These are phyloP conservation scores for Neofusicoccum cordaticola DNA, from an alignment of 2,329 filamentous ascomycete species.

Conservation along the genomic window DNA sequence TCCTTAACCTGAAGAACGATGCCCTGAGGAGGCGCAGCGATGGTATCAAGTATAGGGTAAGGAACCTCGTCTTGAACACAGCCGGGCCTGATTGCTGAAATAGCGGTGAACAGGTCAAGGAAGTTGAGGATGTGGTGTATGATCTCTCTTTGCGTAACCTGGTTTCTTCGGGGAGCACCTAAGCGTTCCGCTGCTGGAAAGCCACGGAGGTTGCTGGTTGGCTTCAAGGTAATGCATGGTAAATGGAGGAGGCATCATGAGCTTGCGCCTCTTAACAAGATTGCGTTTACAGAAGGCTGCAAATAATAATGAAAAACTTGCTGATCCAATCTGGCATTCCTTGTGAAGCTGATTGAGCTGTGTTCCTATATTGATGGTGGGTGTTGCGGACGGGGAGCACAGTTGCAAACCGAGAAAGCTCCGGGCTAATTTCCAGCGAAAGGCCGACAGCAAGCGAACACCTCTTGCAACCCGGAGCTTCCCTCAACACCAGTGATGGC, in stretches of 20 bases:
- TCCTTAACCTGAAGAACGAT: slow-evolving; percentile 97
- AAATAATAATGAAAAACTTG: neutral
- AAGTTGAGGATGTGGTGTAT: slow-evolving; percentile 97
- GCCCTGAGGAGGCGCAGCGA: slow-evolving; percentile 82
- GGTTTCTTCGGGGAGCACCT: slow-evolving; percentile 51
- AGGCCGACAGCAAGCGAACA: neutral
- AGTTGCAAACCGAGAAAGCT: slow-evolving; percentile 1
- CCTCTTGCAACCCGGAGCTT: neutral
- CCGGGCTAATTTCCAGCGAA: neutral
- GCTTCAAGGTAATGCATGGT: too few species aligned
- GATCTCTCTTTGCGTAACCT: slow-evolving; percentile 85
- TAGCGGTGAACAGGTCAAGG: slow-evolving; percentile 65
- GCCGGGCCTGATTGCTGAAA: neutral
- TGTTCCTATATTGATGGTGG: neutral
- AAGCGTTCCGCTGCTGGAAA: slow-evolving; percentile 22
- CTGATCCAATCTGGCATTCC: too few species aligned
- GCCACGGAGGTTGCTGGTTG: neutral
- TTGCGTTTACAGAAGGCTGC: neutral
- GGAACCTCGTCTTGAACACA: slow-evolving; percentile 18
- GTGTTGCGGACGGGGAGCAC: neutral
- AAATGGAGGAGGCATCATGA: too few species aligned
- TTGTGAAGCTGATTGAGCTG: too few species aligned
- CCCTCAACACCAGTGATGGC: slow-evolving; percentile 6
- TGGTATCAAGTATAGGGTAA: slow-evolving; percentile 83
- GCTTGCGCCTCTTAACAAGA: neutral